Evolutionary conservation across 2,329 filamentous ascomycete species (phyloP), one percentile per base, ranked within the genome.

Genomic region (Pseudogymnoascus sp.): DNA sequence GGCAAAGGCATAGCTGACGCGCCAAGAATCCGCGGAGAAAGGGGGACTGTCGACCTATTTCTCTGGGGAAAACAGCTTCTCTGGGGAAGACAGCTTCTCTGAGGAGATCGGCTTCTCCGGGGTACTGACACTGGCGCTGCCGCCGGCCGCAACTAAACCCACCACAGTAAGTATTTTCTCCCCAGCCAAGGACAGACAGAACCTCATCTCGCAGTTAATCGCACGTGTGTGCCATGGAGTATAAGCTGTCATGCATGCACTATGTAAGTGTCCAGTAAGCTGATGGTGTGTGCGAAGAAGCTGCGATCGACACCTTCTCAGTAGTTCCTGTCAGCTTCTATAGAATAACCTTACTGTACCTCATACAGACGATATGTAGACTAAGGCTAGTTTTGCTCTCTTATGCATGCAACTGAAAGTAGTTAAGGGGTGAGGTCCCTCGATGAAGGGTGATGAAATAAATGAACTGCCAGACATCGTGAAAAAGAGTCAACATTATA

Each of bases 101-200:
- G 51, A 26, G 51, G 51, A 34, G 7, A 34, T 12, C 26, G 26
- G 26, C n/a, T 34, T 57, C 51, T 57, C 51, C 14, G 51, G 51
- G 47, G 26, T 6, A 57, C n/a, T 57, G 51, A 57, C 51, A 57
- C 47, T 31, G 47, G 47, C 47, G 47, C 26, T 34, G 51, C 4
- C 21, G 10, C 16, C 4, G 16, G 39, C 16, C 51, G n/a, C 14
- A 16, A 57, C 51, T 57, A 57, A 34, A 57, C 51, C 51, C 4
- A 57, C 51, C 29, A 26, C n/a, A 57, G 51, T 57, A 57, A 57
- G 51, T 57, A 57, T 57, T 57, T 57, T 57, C n/a, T 18, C 26
- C 8, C 10, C 6, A 1, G 51, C 51, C 29, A 57, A 57, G 51
- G 26, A 34, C 47, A 14, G 29, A 5, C 47, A 18, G n/a, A 31